Percentiles rank a stretch among this genome's conserved stretches.
phyloP scores from a whole-genome alignment of 192 early-diverging fungal genomes.

The Coemansia sp. region DNA sequence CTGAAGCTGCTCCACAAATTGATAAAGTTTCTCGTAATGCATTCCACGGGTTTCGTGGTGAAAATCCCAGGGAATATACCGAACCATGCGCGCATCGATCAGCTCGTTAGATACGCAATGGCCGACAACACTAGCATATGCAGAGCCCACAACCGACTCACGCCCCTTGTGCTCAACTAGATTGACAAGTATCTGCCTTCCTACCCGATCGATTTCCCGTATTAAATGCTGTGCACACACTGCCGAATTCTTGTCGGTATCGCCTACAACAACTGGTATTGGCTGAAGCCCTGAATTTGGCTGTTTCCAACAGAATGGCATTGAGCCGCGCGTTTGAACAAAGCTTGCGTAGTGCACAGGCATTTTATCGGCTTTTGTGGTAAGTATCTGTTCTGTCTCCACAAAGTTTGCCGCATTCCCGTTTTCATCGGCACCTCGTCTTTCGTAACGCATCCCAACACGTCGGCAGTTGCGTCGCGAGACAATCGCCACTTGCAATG shows the following conservation, averaged over 20 bases:
- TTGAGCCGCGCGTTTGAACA: slow-evolving; percentile 91
- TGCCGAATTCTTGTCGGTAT: slow-evolving; percentile 53
- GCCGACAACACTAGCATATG: slow-evolving; percentile 59
- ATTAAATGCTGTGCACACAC: slow-evolving; percentile 60
- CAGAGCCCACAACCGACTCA: slow-evolving; percentile 62
- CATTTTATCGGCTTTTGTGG: slow-evolving; percentile 5
- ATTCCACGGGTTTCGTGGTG: slow-evolving; percentile 89
- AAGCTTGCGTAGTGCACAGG: slow-evolving; percentile 65
- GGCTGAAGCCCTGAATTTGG: slow-evolving; percentile 69
- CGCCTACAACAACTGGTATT: slow-evolving; percentile 57
- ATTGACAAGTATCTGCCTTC: slow-evolving; percentile 61
- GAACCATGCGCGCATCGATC: slow-evolving; percentile 35
- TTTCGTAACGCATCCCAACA: slow-evolving; percentile 80
- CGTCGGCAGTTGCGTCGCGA: slow-evolving; percentile 61
- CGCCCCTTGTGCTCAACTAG: slow-evolving; percentile 67
- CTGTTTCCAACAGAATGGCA: slow-evolving; percentile 75
- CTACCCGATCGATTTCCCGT: slow-evolving; percentile 53
- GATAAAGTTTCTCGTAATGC: slow-evolving; percentile 84
- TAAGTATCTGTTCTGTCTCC: slow-evolving; percentile 90
- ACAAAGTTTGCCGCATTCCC: slow-evolving; percentile 95
- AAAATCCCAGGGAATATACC: slow-evolving; percentile 92
- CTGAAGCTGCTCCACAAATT: slow-evolving; percentile 66
- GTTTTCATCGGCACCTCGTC: slow-evolving; percentile 80
- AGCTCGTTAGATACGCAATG: slow-evolving; percentile 37
- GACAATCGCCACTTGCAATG: slow-evolving; percentile 65